A percentile compares a stretch with the other conserved stretches of the same genome.
phyloP scores from a whole-genome alignment of 441 rosid species.

The Breynia disticha region DNA sequence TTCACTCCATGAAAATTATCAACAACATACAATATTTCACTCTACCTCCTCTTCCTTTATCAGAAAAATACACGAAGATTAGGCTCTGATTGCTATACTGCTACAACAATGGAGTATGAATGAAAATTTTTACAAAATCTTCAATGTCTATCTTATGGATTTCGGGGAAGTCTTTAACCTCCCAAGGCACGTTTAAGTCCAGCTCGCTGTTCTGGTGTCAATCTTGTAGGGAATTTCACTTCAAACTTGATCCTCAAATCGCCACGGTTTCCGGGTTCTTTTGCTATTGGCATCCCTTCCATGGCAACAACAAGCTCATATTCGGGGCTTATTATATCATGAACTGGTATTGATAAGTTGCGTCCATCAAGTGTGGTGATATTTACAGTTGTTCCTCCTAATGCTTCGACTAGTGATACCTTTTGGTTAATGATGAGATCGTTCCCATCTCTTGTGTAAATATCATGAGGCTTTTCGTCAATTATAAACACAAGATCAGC shows the following conservation, averaged over 20 bases:
- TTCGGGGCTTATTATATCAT: slow-evolving; percentile 68
- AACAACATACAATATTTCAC: too few species aligned
- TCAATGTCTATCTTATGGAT: too few species aligned
- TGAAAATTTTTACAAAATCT: neutral
- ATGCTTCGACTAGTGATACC: slow-evolving; percentile 68
- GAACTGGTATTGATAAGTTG: slow-evolving; percentile 42
- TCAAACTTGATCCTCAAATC: slow-evolving; percentile 64
- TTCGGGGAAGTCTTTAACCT: slow-evolving; percentile 33
- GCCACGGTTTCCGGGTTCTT: slow-evolving; percentile 69
- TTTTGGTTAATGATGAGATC: slow-evolving; percentile 51
- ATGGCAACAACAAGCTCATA: slow-evolving; percentile 59
- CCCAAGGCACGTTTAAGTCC: slow-evolving; percentile 56
- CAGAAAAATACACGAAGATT: too few species aligned
- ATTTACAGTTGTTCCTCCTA: slow-evolving; percentile 59
- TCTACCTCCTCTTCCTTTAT: too few species aligned
- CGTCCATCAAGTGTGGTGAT: slow-evolving; percentile 63
- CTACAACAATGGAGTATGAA: neutral
- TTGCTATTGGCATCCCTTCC: slow-evolving; percentile 92
- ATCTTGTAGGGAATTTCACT: slow-evolving; percentile 60
- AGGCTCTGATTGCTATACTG: too few species aligned
- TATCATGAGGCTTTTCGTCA: slow-evolving; percentile 65
- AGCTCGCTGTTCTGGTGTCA: slow-evolving; percentile 58
- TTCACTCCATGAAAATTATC: too few species aligned
- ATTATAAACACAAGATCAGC: slow-evolving; percentile 83
- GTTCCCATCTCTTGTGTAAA: slow-evolving; percentile 69